Conservation (phyloP, 176 grass and related monocot genomes). For the Rhipidocladum racemiflorum region DNA sequence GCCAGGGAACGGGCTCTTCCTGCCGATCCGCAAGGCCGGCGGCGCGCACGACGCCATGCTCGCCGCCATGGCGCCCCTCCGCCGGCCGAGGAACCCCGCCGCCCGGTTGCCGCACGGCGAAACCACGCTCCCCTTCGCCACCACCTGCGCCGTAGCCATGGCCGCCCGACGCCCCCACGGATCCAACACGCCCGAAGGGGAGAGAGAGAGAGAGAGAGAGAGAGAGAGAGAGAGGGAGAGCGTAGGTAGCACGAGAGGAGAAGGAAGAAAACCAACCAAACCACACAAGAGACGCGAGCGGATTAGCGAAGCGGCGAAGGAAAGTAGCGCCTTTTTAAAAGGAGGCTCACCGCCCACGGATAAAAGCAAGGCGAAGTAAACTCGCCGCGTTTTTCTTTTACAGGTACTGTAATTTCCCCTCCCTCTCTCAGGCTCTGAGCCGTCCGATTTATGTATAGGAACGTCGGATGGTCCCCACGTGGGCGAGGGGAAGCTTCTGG, state of each 20-base stretch:
- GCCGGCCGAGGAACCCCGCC: conserved; percentile 3
- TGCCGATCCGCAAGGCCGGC: conserved; percentile 37
- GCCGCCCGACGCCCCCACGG: conserved; percentile 7
- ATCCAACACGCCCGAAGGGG: neutral
- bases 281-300: neutral
- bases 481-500: neutral
- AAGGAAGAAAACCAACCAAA: neutral
- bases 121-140: conserved; percentile 41
- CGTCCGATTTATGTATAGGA: neutral
- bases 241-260: neutral
- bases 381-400: neutral
- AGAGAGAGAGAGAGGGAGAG: neutral
- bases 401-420: neutral
- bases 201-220: neutral
- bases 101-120: conserved; percentile 9
- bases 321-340: conserved; percentile 47
- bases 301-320: conserved; percentile 45
- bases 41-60: conserved; percentile 23
- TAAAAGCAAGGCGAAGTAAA: conserved; percentile 29
- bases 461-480: neutral
- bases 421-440: neutral
- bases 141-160: conserved; percentile 51
- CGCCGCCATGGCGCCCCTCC: conserved; percentile 39
- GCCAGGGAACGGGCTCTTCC: conserved; percentile 43
- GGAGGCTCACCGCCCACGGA: conserved; percentile 44